Percentiles rank a stretch among this genome's conserved stretches.
phyloP scores from a whole-genome alignment of 768 basidiomycete species.

The Mycena epipterygia region DNA sequence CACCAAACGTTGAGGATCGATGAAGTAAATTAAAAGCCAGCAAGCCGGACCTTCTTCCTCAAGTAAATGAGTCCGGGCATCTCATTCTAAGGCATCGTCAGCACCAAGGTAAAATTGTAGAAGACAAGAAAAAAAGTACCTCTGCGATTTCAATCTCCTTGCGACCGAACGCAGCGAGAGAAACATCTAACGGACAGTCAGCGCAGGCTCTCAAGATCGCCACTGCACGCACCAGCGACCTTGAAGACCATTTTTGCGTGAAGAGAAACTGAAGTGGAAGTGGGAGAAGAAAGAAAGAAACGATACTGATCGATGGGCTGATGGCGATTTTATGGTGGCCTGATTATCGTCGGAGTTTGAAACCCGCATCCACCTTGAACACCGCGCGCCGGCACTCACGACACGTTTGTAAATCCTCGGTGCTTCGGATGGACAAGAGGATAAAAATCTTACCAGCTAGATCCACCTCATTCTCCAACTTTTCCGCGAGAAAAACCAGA shows the following conservation, averaged over 20 bases:
- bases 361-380: constrained; percentile 25
- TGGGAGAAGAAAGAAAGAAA: constrained; percentile 37
- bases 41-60: constrained; percentile 77
- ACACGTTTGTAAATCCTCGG: neutral
- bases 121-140: constrained; percentile 59
- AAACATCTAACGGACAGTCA: constrained; percentile 72
- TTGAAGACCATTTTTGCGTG: constrained; percentile 83
- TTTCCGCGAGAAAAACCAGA: too few relatives aligned
- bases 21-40: neutral
- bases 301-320: constrained; percentile 35
- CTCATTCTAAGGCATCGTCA: constrained; percentile 71
- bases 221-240: constrained; percentile 76
- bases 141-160: constrained; percentile 99
- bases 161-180: constrained; percentile 99
- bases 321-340: constrained; percentile 8
- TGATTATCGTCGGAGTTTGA: constrained; percentile 38
- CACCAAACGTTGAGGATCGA: constrained; percentile 34
- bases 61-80: constrained; percentile 98
- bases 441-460: too few relatives aligned
- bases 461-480: too few relatives aligned
- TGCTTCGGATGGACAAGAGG: neutral
- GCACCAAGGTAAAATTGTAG: constrained; percentile 23
- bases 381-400: neutral
- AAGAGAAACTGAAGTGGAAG: constrained; percentile 15
- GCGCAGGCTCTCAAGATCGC: constrained; percentile 16